Percentiles rank a stretch among this genome's conserved stretches.
phyloP scores from a whole-genome alignment of 768 basidiomycete genomes.

The Myochromella boudieri region DNA sequence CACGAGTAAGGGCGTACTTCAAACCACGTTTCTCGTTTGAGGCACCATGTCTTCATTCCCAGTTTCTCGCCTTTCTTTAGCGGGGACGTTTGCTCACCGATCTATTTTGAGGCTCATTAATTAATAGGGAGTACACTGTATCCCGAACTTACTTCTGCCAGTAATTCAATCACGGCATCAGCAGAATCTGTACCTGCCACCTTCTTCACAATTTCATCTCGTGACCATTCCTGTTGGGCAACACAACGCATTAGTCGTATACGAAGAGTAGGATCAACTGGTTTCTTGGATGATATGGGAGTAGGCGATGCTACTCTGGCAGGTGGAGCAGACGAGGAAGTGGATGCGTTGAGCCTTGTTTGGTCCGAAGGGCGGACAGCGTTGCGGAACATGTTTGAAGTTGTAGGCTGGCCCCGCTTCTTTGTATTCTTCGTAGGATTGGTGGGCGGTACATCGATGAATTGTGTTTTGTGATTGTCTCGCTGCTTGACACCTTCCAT shows the following conservation, averaged over 20 bases:
- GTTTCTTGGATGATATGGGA: conserved; percentile 21
- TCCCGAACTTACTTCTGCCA: conserved; percentile 46
- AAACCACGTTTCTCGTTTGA: conserved; percentile 59
- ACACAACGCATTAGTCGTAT: conserved; percentile 55
- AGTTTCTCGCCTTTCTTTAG: conserved; percentile 35
- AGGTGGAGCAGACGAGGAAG: conserved; percentile 25
- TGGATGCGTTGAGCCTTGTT: conserved; percentile 27
- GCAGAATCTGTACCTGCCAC: conserved; percentile 44
- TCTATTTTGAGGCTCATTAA: conserved; percentile 28
- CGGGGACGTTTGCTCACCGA: conserved; percentile 45
- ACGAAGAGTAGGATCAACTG: conserved; percentile 24
- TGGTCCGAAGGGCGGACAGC: conserved; percentile 25
- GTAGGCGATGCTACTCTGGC: conserved; percentile 26
- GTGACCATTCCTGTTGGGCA: conserved; percentile 46
- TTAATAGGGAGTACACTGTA: background rate
- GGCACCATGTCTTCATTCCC: conserved; percentile 42
- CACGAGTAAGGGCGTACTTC: conserved; percentile 73
- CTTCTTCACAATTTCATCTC: conserved; percentile 46
- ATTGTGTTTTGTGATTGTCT: conserved; percentile 44
- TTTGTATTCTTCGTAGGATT: conserved; percentile 32
- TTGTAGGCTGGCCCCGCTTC: conserved; percentile 36
- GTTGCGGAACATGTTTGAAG: conserved; percentile 40
- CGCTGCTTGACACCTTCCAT: conserved; percentile 42
- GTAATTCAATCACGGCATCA: conserved; percentile 40
- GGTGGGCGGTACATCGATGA: conserved; percentile 46